Conservation (phyloP, 305 asterid species). For the Lippia alba region DNA sequence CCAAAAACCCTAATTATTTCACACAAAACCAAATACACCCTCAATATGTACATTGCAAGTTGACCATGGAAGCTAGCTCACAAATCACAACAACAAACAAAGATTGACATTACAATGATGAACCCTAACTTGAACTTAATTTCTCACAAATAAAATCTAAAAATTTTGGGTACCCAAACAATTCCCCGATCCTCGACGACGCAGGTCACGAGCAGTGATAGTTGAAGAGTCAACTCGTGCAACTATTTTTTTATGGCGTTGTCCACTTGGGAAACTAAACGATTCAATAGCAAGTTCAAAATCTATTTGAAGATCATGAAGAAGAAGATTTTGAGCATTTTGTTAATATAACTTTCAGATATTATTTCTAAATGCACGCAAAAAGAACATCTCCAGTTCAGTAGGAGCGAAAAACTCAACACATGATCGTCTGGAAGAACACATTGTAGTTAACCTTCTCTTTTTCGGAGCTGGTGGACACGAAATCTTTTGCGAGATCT, state of each 20-base stretch:
- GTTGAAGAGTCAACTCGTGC: too few relatives aligned
- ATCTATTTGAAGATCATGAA: neutral
- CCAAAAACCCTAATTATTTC: neutral
- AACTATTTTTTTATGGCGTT: too few relatives aligned
- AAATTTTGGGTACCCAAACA: too few relatives aligned
- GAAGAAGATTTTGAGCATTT: neutral
- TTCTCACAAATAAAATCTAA: too few relatives aligned
- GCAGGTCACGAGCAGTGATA: too few relatives aligned
- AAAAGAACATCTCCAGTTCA: conserved; percentile 55
- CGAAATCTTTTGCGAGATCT: conserved; percentile 35
- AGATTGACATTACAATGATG: neutral
- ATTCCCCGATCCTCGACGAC: too few relatives aligned
- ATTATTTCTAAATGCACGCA: conserved; percentile 33
- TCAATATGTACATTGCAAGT: conserved; percentile 9
- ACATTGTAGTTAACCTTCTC: conserved; percentile 35
- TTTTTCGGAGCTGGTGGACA: conserved; percentile 62
- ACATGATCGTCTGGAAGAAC: conserved; percentile 32
- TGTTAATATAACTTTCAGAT: neutral
- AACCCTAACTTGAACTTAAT: too few relatives aligned
- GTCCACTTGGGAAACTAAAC: too few relatives aligned
- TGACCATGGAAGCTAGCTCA: neutral
- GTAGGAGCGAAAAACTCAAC: conserved; percentile 43
- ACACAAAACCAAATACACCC: conserved; percentile 4
- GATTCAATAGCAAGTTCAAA: too few relatives aligned
- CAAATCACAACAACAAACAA: neutral